Base-by-base conservation (phyloP, 495 filamentous ascomycete genomes). In the Aspergillus conjunctus region DNA sequence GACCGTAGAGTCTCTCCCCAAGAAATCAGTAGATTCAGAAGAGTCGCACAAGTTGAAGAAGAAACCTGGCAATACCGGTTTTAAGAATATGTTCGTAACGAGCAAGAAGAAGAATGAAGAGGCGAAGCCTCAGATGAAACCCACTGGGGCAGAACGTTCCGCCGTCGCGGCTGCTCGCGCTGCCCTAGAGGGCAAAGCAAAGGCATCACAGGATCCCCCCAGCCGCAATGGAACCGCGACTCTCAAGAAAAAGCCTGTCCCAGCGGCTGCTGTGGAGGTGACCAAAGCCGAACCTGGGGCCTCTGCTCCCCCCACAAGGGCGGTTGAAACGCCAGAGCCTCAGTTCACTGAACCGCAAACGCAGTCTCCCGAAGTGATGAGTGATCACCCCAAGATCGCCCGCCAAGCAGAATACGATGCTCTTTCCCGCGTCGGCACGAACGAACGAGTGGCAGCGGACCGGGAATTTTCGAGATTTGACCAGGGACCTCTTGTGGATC, bases 401-500 rank as follows among this genome's bases (percentile, higher is more conserved):
- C 83, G 62, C 31, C 72, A 71, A 12, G 68, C 79, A 32, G 80
- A 83, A 51, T 76, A 77, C 34, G 83, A 87, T 46, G 74, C 77
- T 54, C 70, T 83, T 15, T 89, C 87, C 14, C 84, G 83, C 44
- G 80, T 88, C 31, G 84, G 81, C 67, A 85, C 87, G 5, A 80
- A 80, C 26, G 91, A 93, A 66, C 83, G 85, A 41, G 77, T 77
- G 11, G 82, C 86, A 45, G 85, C 89, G 15, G 83, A 85, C 31
- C 83, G 86, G 7, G 88, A 88, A 49, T 95, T 96, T 75, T 85
- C 88, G 21, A 85, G 85, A 54, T 98, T 98, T 69, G 87, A 93
- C 69, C 93, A 97, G 76, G 94, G 94, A 12, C 94, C 94, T 4
- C 78, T 98, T 39, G 67, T 83, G 22, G 93, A 98, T 39, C 86